Percentiles rank a stretch among this genome's conserved stretches.
phyloP scores from a whole-genome alignment of 495 filamentous ascomycete genomes.

The Pyronema omphalodes region DNA sequence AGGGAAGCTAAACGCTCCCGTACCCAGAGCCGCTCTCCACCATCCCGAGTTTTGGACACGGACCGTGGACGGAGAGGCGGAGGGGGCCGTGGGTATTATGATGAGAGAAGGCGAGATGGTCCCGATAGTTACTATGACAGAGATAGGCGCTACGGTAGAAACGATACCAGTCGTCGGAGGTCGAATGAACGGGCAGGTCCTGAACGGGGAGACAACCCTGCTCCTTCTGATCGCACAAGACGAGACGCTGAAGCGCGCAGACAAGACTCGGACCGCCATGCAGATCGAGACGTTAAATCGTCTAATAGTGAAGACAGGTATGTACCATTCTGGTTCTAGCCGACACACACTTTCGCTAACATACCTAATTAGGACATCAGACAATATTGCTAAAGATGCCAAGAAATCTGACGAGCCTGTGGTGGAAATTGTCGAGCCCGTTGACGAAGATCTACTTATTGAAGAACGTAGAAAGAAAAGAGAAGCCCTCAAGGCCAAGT shows the following conservation, averaged over 20 bases:
- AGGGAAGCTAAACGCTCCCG: constrained; percentile 43
- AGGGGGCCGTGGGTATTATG: constrained; percentile 23
- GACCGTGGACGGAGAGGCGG: constrained; percentile 29
- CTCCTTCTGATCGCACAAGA: constrained; percentile 32
- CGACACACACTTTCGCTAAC: not conserved
- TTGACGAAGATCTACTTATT: constrained; percentile 64
- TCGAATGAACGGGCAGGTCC: constrained; percentile 46
- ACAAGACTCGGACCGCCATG: constrained; percentile 24
- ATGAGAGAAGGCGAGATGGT: constrained; percentile 20
- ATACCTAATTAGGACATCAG: not conserved
- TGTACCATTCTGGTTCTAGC: not conserved
- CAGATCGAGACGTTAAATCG: not conserved
- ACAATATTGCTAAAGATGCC: not conserved
- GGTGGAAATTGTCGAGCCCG: constrained; percentile 28
- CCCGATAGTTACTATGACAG: constrained; percentile 15
- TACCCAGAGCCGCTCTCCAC: constrained; percentile 50
- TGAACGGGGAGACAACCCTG: constrained; percentile 40
- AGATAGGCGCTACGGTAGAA: constrained; percentile 6
- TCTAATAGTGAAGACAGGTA: constrained; percentile 8
- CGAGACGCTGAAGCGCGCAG: constrained; percentile 30
- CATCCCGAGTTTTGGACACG: constrained; percentile 25
- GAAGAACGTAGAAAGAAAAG: constrained; percentile 73
- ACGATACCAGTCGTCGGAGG: constrained; percentile 22
- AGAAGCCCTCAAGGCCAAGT: constrained; percentile 75
- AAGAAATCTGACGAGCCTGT: not conserved